phyloP scores from a whole-genome alignment of 768 basidiomycete genomes.

The Tubosaeta sp. region DNA sequence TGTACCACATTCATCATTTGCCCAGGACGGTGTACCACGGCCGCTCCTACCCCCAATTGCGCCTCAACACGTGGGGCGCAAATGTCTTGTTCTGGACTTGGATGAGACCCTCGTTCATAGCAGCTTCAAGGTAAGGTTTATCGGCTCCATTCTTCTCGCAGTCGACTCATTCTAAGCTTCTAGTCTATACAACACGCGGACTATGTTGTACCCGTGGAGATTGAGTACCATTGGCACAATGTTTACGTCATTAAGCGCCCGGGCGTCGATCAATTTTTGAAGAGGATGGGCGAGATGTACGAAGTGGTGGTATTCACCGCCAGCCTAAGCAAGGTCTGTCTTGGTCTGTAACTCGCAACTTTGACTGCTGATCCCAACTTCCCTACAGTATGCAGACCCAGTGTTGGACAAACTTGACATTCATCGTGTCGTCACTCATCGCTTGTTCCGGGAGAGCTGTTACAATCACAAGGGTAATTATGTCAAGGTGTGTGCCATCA shows the following conservation, averaged over 20 bases:
- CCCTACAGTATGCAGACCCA: slow-evolving; percentile 88
- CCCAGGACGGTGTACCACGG: slow-evolving; percentile 77
- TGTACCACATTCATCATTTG: slow-evolving; percentile 3
- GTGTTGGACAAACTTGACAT: slow-evolving; percentile 96
- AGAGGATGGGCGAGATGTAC: slow-evolving; percentile 98
- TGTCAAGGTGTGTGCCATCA: slow-evolving; percentile 72
- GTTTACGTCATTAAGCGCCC: slow-evolving; percentile 99
- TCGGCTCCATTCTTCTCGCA: not conserved
- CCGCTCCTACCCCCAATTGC: slow-evolving; percentile 86
- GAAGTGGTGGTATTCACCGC: slow-evolving; percentile 99
- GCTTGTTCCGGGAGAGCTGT: slow-evolving; percentile 96
- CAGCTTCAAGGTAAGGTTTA: slow-evolving; percentile 82
- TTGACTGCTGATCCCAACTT: slow-evolving; percentile 6
- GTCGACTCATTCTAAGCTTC: slow-evolving; percentile 10
- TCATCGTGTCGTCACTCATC: slow-evolving; percentile 87
- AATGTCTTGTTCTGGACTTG: slow-evolving; percentile 94
- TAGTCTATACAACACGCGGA: slow-evolving; percentile 93
- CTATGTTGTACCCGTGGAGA: slow-evolving; percentile 98
- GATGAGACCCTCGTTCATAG: slow-evolving; percentile 97
- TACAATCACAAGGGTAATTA: slow-evolving; percentile 99
- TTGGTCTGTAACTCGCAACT: not conserved
- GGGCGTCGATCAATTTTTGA: slow-evolving; percentile 94
- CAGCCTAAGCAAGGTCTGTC: slow-evolving; percentile 87
- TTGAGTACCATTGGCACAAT: slow-evolving; percentile 97
- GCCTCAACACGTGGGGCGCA: slow-evolving; percentile 78